Evolutionary conservation across 331 rosid genomes (phyloP).

Genomic region (Rhamnella rubrinervis): DNA sequence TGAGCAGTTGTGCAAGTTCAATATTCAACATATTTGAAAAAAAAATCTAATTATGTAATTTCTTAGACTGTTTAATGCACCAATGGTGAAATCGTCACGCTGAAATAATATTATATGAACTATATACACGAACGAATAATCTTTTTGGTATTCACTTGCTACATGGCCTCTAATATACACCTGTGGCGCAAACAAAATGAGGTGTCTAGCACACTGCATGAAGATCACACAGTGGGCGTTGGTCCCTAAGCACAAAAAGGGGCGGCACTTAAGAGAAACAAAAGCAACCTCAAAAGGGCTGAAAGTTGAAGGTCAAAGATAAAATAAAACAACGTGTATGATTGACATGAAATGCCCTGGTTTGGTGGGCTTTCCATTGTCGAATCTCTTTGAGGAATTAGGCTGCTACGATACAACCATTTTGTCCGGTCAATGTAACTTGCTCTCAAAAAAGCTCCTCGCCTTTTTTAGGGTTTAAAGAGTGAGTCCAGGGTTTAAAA

Average conservation of each 20-base stretch:
- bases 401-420: conserved; percentile 34
- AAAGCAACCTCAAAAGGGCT: conserved; percentile 72
- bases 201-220: conserved; percentile 9
- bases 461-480: conserved; percentile 28
- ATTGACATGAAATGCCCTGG: conserved; percentile 56
- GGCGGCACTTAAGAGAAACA: conserved; percentile 43
- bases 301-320: conserved; percentile 68
- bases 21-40: too few species aligned
- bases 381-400: conserved; percentile 23
- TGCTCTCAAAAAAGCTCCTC: conserved; percentile 45
- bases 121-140: too few species aligned
- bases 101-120: too few species aligned
- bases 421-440: conserved; percentile 42
- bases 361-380: conserved; percentile 56
- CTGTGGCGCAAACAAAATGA: background rate
- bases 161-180: background rate
- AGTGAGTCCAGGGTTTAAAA: too few species aligned
- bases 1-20: too few species aligned
- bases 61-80: too few species aligned
- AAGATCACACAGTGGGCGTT: conserved; percentile 4
- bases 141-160: background rate
- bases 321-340: conserved; percentile 34
- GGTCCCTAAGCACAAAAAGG: conserved; percentile 40
- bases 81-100: too few species aligned
- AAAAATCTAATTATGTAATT: too few species aligned